Conservation (phyloP, 2,329 filamentous ascomycete genomes). For the Xylariaceae sp. region DNA sequence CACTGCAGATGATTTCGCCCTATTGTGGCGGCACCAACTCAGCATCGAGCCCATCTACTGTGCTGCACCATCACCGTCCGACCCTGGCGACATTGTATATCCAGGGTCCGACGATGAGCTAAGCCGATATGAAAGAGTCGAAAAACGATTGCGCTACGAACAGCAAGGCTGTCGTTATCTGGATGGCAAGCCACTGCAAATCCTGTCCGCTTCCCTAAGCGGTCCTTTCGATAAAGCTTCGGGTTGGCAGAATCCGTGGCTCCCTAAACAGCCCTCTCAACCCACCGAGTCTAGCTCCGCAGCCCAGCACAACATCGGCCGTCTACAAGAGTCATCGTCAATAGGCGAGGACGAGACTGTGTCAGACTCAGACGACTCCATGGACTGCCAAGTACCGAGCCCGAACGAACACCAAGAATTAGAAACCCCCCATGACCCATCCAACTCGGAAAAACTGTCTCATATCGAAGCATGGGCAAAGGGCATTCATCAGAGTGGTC, state of each 20-base stretch:
- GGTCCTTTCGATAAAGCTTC: slow-evolving; percentile 55
- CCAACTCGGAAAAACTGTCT: slow-evolving; percentile 17
- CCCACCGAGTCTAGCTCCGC: slow-evolving; percentile 1
- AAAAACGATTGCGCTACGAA: slow-evolving; percentile 56
- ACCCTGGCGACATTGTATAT: slow-evolving; percentile 47
- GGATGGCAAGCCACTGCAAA: slow-evolving; percentile 49
- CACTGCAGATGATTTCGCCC: slow-evolving; percentile 9
- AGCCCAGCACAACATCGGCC: slow-evolving; percentile 5
- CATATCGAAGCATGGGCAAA: slow-evolving; percentile 27
- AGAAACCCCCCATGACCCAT: slow-evolving; percentile 10
- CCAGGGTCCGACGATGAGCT: slow-evolving; percentile 56
- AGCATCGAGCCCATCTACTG: slow-evolving; percentile 44
- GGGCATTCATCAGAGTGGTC: slow-evolving; percentile 12
- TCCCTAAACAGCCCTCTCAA: slow-evolving; percentile 24
- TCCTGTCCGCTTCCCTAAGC: slow-evolving; percentile 57
- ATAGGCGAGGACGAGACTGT: slow-evolving; percentile 7
- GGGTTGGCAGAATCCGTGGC: slow-evolving; percentile 54
- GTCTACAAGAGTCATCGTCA: slow-evolving; percentile 4
- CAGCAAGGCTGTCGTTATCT: slow-evolving; percentile 56
- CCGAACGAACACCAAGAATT: slow-evolving; percentile 28
- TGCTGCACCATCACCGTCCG: slow-evolving; percentile 32
- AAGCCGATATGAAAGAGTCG: slow-evolving; percentile 42
- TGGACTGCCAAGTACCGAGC: slow-evolving; percentile 40
- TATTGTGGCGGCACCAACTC: slow-evolving; percentile 24
- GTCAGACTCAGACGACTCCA: slow-evolving; percentile 17